Percentiles rank a stretch among this genome's conserved stretches.
phyloP scores from a whole-genome alignment of 2,329 filamentous ascomycete species.

The Chrysoporthe austroafricana region DNA sequence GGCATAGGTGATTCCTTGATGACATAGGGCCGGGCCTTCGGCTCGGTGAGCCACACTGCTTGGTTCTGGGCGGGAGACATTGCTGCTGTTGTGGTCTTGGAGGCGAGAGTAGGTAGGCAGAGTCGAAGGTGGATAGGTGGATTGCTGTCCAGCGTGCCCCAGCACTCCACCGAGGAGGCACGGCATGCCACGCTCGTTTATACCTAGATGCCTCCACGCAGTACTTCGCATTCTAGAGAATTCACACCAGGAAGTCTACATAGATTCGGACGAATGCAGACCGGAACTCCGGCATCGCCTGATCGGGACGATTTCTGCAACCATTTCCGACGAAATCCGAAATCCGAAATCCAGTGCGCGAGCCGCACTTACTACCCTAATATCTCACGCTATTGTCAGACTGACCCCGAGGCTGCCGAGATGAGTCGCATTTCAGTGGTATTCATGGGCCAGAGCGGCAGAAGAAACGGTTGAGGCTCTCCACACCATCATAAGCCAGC shows the following conservation, averaged over 20 bases:
- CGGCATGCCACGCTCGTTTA: not conserved
- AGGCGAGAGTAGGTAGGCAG: not conserved
- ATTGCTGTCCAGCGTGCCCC: not conserved
- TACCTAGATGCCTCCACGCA: not conserved
- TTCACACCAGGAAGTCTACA: not conserved
- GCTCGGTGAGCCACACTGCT: constrained; percentile 9
- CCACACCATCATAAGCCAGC: no score
- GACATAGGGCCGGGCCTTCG: not conserved
- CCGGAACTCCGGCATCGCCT: not conserved
- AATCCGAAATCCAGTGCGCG: constrained; percentile 1
- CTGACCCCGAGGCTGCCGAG: no score
- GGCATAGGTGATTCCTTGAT: constrained; percentile 8
- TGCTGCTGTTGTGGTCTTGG: not conserved
- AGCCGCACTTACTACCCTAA: no score
- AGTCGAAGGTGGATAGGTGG: not conserved
- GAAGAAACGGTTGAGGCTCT: no score
- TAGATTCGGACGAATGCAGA: not conserved
- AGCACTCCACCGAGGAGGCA: not conserved
- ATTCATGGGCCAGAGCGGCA: no score
- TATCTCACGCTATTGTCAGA: no score
- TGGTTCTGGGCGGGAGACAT: not conserved
- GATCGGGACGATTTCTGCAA: not conserved
- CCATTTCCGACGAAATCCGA: not conserved
- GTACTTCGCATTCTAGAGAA: not conserved
- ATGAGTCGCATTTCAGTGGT: no score